Percentiles rank a stretch among this genome's conserved stretches.
phyloP scores from a whole-genome alignment of 257 asterid species.

The Nicotiana otophora region DNA sequence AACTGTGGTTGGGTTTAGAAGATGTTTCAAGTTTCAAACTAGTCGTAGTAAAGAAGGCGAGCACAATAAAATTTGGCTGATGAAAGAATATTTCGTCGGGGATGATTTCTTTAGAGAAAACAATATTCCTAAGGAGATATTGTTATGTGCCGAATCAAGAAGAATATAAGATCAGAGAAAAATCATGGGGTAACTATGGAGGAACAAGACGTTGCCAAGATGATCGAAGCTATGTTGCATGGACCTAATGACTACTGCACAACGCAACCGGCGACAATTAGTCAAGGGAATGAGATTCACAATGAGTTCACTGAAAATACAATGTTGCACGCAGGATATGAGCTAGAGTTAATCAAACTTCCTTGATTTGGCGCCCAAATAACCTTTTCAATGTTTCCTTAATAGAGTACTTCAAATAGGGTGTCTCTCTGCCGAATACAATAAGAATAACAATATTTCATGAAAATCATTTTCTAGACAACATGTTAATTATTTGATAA shows the following conservation, averaged over 20 bases:
- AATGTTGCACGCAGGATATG: too few species aligned
- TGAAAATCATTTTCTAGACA: too few species aligned
- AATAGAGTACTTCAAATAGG: too few species aligned
- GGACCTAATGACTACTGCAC: background rate
- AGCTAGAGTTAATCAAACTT: too few species aligned
- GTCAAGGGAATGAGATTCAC: background rate
- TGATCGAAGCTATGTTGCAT: background rate
- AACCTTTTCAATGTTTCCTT: too few species aligned
- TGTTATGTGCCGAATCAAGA: background rate
- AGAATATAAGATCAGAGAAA: background rate
- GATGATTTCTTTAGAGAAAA: background rate
- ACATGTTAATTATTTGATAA: too few species aligned
- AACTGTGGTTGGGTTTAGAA: background rate
- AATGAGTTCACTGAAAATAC: too few species aligned
- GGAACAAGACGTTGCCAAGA: background rate
- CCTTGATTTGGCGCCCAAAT: too few species aligned
- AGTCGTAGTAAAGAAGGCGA: background rate
- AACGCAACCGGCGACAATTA: background rate
- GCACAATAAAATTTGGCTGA: background rate
- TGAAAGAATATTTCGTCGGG: background rate
- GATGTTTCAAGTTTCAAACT: background rate
- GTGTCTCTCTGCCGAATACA: too few species aligned
- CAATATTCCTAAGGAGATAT: background rate
- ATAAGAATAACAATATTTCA: too few species aligned
- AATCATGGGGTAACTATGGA: background rate